Conservation (phyloP, 495 filamentous ascomycete species). For the Thermochaetoides thermophila region DNA sequence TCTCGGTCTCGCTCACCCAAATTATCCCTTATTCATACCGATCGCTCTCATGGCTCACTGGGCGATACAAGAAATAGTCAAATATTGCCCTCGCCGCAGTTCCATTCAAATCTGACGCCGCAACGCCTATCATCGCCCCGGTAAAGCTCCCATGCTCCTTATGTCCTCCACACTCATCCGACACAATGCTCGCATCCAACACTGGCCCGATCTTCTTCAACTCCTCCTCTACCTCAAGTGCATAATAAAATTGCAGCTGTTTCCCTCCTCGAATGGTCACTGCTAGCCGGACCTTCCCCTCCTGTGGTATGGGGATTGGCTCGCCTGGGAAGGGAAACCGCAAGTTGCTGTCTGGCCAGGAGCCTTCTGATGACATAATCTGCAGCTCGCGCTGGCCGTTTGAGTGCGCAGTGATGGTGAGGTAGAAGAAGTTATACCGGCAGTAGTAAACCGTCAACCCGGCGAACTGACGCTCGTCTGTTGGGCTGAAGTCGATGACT, state of each 20-base stretch:
- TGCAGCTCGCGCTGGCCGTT: constrained; percentile 39
- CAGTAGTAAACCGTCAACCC: constrained; percentile 44
- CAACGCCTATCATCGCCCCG: constrained; percentile 40
- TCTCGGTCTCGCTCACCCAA: no score
- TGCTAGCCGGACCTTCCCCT: constrained; percentile 35
- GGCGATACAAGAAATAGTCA: constrained; percentile 37
- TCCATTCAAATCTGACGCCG: constrained; percentile 39
- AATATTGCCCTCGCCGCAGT: constrained; percentile 30
- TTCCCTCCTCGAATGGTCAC: constrained; percentile 32
- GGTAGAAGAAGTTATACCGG: constrained; percentile 44
- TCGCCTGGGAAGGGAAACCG: constrained; percentile 16
- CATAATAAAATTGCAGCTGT: constrained; percentile 37
- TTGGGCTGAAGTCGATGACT: constrained; percentile 33
- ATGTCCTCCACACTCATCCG: constrained; percentile 42
- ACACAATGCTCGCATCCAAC: constrained; percentile 37
- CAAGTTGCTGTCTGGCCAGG: constrained; percentile 34
- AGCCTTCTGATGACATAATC: constrained; percentile 35
- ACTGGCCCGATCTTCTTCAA: constrained; percentile 36
- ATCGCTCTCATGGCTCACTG: constrained; percentile 30
- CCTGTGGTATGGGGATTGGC: constrained; percentile 29
- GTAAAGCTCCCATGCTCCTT: constrained; percentile 42
- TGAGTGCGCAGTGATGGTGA: constrained; percentile 37
- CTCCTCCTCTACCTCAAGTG: constrained; percentile 23
- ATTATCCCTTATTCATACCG: constrained; percentile 25
- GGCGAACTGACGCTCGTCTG: constrained; percentile 40